Base-by-base conservation (phyloP, 2,329 filamentous ascomycete species). In the Exophiala sp. region DNA sequence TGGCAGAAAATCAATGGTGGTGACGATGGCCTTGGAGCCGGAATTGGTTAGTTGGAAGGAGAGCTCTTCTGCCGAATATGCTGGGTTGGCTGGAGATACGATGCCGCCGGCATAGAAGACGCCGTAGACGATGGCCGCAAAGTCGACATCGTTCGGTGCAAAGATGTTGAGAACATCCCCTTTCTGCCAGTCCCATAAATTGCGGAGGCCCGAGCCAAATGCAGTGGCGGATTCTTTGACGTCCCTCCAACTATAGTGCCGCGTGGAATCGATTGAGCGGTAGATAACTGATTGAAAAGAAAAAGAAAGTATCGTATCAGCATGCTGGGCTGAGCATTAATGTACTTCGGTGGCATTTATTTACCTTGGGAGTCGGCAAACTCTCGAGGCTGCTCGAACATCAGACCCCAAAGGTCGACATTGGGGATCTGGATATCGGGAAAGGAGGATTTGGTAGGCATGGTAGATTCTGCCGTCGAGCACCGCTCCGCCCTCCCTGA, bases 91-190 rank as follows among this genome's bases (percentile, higher is more conserved):
- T 0, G 90, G 88, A 13, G 85, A 88, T 6, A 88, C 71, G 41
- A 87, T 73, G 29, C 87, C 89, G 43, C 89, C 90, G 1, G 88
- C 86, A 85, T 88, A 96, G 59, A 85, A 81, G 13, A 81, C 77
- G 22, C 89, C 91, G 74, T 87, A 88, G 66, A 81, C 87, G 43
- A 89, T 68, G 1, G 84, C 74, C 1, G 87, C 83, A 0, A 84
- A 88, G 66, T 96, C 91, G 64, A 96, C 84, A 66, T 78, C 82
- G 66, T 97, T 96, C 18, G 89, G 86, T 2, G 87, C 83, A 73
- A 85, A 95, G 50, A 95, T 75, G 11, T 79, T 85, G 16, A 96
- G 75, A 1, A 93, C 86, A 65, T 96, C 87, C 61, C 86, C 86
- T 64, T 85, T 89, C 60, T 82, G 76, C 86, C 89, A 96, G 44